Evolutionary conservation across 2,329 filamentous ascomycete genomes (phyloP).

Genomic region (Sphaerulina populicola): DNA sequence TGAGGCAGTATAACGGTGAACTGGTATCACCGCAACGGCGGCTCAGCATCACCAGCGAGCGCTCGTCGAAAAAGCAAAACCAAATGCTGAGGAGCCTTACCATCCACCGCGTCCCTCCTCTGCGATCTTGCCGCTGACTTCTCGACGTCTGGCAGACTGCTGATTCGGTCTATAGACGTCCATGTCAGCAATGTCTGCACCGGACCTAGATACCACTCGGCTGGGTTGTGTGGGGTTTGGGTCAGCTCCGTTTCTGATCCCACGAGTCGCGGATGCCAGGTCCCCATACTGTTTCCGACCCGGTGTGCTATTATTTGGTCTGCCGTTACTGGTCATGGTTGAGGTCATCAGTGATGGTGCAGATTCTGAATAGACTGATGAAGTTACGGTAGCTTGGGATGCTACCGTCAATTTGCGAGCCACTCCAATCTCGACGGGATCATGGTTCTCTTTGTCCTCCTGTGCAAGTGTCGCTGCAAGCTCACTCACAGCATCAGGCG

Average conservation of each 20-base stretch:
- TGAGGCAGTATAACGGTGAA: slow-evolving; percentile 6
- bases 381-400: slow-evolving; percentile 24
- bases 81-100: slow-evolving; percentile 7
- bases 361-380: slow-evolving; percentile 32
- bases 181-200: slow-evolving; percentile 40
- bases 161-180: slow-evolving; percentile 26
- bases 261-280: slow-evolving; percentile 37
- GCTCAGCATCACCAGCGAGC: slow-evolving; percentile 10
- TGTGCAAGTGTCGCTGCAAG: slow-evolving; percentile 5
- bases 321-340: slow-evolving; percentile 2
- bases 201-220: slow-evolving; percentile 41
- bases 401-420: slow-evolving; percentile 30
- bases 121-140: slow-evolving; percentile 64
- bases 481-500: slow-evolving; percentile 23
- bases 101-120: slow-evolving; percentile 56
- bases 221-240: slow-evolving; percentile 14
- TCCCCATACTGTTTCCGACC: slow-evolving; percentile 43
- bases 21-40: slow-evolving; percentile 12
- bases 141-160: slow-evolving; percentile 40
- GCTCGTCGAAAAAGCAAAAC: background rate
- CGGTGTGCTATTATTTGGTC: slow-evolving; percentile 27
- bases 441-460: slow-evolving; percentile 13
- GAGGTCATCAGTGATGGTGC: slow-evolving; percentile 23
- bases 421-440: slow-evolving; percentile 19
- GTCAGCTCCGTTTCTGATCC: slow-evolving; percentile 27